Evolutionary conservation across 129 eudicot genomes (phyloP).

Genomic region (Centaurea solstitialis): DNA sequence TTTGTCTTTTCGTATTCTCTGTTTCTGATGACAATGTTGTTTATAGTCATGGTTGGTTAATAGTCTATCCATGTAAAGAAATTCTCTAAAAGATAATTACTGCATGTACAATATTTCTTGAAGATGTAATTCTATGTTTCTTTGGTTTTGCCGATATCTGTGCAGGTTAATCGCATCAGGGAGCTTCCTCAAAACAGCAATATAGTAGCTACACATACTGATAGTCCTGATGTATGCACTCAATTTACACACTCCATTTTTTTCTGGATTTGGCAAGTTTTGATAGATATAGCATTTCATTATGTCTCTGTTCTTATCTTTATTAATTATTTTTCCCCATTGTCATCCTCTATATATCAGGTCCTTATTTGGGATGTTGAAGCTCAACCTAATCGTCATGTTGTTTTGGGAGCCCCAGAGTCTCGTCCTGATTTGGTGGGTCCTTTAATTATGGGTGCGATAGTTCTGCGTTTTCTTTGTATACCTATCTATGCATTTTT

Average conservation of each 20-base stretch:
- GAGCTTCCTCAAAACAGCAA: slow-evolving; percentile 89
- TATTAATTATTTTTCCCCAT: not conserved
- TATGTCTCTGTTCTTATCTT: not conserved
- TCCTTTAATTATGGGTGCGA: not conserved
- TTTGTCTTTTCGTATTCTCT: not conserved
- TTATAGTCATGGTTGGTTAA: not conserved
- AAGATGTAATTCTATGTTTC: not conserved
- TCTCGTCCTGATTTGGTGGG: slow-evolving; percentile 34
- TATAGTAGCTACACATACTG: slow-evolving; percentile 94
- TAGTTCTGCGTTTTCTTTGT: not conserved
- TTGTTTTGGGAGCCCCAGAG: slow-evolving; percentile 35
- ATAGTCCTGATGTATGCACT: slow-evolving; percentile 84
- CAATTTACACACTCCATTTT: not conserved
- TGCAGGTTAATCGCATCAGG: slow-evolving; percentile 91
- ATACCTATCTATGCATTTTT: not conserved
- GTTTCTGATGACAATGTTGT: not conserved
- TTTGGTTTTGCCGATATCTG: slow-evolving; percentile 1
- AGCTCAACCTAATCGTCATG: slow-evolving; percentile 37
- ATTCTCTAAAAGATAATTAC: not conserved
- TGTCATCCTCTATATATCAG: slow-evolving; percentile 11
- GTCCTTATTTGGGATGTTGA: slow-evolving; percentile 40
- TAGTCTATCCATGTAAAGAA: not conserved
- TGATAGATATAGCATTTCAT: not conserved
- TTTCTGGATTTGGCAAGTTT: not conserved
- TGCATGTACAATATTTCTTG: not conserved